Percentiles rank a stretch among this genome's conserved stretches.
These are phyloP conservation scores for Penicillium griseofulvum DNA, from an alignment of 2,329 filamentous ascomycete species.

Conservation along the genomic window DNA sequence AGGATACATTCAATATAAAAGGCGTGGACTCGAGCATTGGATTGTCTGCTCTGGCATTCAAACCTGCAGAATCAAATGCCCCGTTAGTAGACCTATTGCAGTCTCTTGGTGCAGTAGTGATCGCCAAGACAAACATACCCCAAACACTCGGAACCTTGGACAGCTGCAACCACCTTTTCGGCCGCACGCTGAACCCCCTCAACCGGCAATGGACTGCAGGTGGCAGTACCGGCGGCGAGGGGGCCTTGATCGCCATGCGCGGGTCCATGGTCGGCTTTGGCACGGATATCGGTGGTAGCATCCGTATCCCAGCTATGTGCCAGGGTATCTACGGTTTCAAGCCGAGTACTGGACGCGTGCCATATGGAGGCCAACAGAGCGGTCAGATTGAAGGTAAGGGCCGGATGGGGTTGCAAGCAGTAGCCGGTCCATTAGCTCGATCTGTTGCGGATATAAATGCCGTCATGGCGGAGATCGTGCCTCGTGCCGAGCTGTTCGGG, in stretches of 20 bases:
- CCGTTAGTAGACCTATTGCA: constrained; percentile 59
- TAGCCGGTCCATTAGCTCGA: constrained; percentile 44
- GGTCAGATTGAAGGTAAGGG: constrained; percentile 48
- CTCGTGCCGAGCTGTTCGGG: constrained; percentile 54
- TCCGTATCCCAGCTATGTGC: constrained; percentile 51
- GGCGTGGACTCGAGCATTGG: constrained; percentile 57
- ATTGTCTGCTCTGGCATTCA: constrained; percentile 59
- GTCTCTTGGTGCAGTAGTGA: constrained; percentile 63
- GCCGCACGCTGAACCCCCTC: constrained; percentile 61
- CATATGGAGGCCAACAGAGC: constrained; percentile 53
- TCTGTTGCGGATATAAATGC: constrained; percentile 43
- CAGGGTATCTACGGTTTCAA: constrained; percentile 54
- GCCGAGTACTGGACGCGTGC: constrained; percentile 48
- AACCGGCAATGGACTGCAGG: constrained; percentile 61
- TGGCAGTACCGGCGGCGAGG: constrained; percentile 66
- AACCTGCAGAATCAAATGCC: constrained; percentile 57
- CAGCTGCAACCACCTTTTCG: constrained; percentile 61
- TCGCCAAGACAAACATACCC: constrained; percentile 69
- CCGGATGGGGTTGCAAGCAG: constrained; percentile 52
- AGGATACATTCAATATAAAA: constrained; percentile 47
- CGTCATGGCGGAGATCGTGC: constrained; percentile 53
- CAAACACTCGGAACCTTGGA: constrained; percentile 57
- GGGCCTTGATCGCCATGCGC: constrained; percentile 57
- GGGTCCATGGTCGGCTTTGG: constrained; percentile 61
- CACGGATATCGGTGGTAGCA: constrained; percentile 57